Conservation (phyloP, 192 early-diverging fungal species). For the Gryganskiella cystojenkinii region DNA sequence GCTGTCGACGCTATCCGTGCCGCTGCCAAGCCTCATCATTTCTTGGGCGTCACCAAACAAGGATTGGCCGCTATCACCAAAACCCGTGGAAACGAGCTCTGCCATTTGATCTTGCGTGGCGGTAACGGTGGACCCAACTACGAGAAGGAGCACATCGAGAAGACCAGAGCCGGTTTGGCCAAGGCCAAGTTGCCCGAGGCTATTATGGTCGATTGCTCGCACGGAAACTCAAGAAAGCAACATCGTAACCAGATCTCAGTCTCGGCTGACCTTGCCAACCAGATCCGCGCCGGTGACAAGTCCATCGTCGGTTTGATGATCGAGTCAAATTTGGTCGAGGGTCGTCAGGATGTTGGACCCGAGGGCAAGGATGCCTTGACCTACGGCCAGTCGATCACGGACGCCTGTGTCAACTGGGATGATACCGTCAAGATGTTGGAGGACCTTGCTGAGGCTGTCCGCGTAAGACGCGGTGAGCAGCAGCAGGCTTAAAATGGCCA, state of each 20-base stretch:
- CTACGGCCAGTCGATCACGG: constrained; percentile 94
- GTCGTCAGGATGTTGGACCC: constrained; percentile 85
- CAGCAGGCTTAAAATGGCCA: too few species aligned
- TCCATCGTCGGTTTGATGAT: constrained; percentile 92
- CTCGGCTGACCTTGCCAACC: constrained; percentile 70
- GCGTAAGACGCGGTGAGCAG: constrained; percentile 60
- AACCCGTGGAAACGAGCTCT: constrained; percentile 84
- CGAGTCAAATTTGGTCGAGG: constrained; percentile 89
- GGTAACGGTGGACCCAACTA: constrained; percentile 93
- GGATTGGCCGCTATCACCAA: constrained; percentile 91
- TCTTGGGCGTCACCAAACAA: constrained; percentile 95
- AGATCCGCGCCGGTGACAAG: constrained; percentile 77
- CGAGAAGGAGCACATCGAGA: constrained; percentile 67
- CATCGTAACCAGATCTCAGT: constrained; percentile 90
- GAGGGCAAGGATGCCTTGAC: constrained; percentile 73
- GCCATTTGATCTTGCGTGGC: constrained; percentile 93
- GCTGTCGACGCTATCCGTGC: constrained; percentile 82
- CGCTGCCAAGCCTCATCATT: constrained; percentile 84
- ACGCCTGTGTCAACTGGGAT: constrained; percentile 92
- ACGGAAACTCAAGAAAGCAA: constrained; percentile 92
- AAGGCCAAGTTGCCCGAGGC: constrained; percentile 71
- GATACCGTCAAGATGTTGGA: constrained; percentile 82
- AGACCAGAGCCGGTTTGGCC: constrained; percentile 65
- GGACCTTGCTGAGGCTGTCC: constrained; percentile 82
- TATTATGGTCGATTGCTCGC: constrained; percentile 97